These are phyloP conservation scores for Rickenella mellea DNA, from an alignment of 768 basidiomycete genomes.

Conservation along the genomic window DNA sequence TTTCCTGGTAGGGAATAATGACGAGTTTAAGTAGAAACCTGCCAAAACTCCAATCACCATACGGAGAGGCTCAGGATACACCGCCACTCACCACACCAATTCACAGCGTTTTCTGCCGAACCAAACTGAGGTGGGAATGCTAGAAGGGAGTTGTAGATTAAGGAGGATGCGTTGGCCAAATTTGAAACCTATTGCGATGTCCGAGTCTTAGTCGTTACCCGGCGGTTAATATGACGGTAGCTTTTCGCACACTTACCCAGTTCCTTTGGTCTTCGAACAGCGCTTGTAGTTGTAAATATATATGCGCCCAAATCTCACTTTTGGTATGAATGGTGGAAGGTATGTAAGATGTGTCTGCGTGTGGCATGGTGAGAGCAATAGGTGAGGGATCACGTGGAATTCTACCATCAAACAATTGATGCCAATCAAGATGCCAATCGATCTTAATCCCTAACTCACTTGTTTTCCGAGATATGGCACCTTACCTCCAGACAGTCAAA, in stretches of 20 bases:
- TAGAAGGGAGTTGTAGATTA: slow-evolving; percentile 71
- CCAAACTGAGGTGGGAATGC: slow-evolving; percentile 64
- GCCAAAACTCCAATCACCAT: slow-evolving; percentile 1
- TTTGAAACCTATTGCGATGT: slow-evolving; percentile 58
- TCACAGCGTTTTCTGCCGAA: slow-evolving; percentile 54
- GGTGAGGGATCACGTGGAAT: neutral
- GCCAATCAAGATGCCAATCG: neutral
- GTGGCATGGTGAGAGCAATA: slow-evolving; percentile 46
- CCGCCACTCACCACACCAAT: slow-evolving; percentile 77
- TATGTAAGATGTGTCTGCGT: slow-evolving; percentile 71
- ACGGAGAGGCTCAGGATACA: neutral
- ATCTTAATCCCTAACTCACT: neutral
- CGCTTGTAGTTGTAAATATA: slow-evolving; percentile 48
- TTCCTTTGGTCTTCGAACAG: slow-evolving; percentile 61
- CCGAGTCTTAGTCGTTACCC: too few relatives aligned
- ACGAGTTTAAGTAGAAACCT: slow-evolving; percentile 82
- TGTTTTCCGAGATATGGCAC: slow-evolving; percentile 41
- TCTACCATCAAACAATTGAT: neutral
- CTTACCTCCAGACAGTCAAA: slow-evolving; percentile 65
- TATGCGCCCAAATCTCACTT: slow-evolving; percentile 71
- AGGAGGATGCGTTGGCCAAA: slow-evolving; percentile 71
- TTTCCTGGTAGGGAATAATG: slow-evolving; percentile 42
- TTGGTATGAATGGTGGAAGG: slow-evolving; percentile 67
- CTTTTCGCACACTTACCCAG: slow-evolving; percentile 48
- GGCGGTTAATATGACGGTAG: too few relatives aligned